Evolutionary conservation across 2,329 filamentous ascomycete species (phyloP).

Genomic region (Teratosphaeria viscida): DNA sequence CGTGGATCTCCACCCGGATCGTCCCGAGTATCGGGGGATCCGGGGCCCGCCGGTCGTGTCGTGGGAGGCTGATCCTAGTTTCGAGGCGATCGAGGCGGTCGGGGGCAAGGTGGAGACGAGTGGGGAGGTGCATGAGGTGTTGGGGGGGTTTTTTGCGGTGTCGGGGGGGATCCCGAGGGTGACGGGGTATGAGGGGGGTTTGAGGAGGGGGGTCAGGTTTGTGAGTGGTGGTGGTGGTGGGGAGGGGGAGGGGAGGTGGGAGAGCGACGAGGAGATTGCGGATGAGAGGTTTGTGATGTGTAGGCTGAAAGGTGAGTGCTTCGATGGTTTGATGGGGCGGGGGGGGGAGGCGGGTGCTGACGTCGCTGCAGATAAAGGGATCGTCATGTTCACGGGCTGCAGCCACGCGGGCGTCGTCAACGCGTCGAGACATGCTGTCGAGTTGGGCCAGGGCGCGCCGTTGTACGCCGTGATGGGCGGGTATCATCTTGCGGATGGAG

Average conservation of each 20-base stretch:
- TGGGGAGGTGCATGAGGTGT: slow-evolving; percentile 13
- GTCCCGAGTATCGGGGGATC: slow-evolving; percentile 15
- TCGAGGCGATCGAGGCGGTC: slow-evolving; percentile 14
- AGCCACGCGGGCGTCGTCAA: slow-evolving; percentile 21
- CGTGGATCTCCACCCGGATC: slow-evolving; percentile 18
- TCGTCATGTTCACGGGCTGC: slow-evolving; percentile 22
- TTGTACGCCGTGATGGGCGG: slow-evolving; percentile 21
- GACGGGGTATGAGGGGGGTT: slow-evolving; percentile 16
- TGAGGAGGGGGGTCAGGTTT: slow-evolving; percentile 15
- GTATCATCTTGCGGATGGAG: slow-evolving; percentile 20
- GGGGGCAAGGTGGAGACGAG: slow-evolving; percentile 15
- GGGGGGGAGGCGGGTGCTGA: background rate
- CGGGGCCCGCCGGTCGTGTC: slow-evolving; percentile 9
- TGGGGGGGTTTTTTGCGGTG: slow-evolving; percentile 13
- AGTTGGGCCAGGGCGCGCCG: slow-evolving; percentile 12
- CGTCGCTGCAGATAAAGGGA: slow-evolving; percentile 11
- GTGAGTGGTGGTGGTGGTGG: background rate
- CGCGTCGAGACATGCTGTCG: slow-evolving; percentile 13
- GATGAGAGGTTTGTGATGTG: slow-evolving; percentile 21
- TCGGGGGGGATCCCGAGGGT: slow-evolving; percentile 20
- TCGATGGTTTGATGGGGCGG: background rate
- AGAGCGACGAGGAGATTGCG: slow-evolving; percentile 11
- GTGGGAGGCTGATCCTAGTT: slow-evolving; percentile 16
- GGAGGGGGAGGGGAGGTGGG: slow-evolving; percentile 7
- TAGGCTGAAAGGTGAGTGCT: slow-evolving; percentile 17